Evolutionary conservation across 129 eudicot species (phyloP).

Genomic region (Chrysanthemum lavandulifolium): DNA sequence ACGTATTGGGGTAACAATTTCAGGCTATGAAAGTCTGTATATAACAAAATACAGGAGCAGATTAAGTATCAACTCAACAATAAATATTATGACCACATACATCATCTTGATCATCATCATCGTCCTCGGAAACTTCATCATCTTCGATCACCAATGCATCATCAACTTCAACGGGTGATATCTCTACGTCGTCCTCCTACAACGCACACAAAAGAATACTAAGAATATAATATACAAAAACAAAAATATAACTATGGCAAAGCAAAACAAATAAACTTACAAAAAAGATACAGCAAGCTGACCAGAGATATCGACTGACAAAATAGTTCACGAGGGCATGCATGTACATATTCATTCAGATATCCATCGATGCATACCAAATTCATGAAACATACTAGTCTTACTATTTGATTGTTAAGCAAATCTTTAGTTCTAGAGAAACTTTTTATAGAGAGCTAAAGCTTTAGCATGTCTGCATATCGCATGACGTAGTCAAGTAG

Average conservation of each 20-base stretch:
- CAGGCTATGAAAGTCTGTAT: not conserved
- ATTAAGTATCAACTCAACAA: not conserved
- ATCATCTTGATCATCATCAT: constrained; percentile 73
- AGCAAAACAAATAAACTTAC: not conserved
- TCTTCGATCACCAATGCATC: constrained; percentile 88
- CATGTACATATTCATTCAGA: too few relatives aligned
- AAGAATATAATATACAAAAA: not conserved
- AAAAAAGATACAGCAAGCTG: not conserved
- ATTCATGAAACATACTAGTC: too few relatives aligned
- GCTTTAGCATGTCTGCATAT: too few relatives aligned
- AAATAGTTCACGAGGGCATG: too few relatives aligned
- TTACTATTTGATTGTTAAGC: too few relatives aligned
- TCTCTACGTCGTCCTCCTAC: constrained; percentile 83
- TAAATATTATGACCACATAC: constrained; percentile 36
- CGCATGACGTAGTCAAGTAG: too few relatives aligned
- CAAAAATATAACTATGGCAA: not conserved
- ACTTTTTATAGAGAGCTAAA: too few relatives aligned
- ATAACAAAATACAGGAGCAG: not conserved
- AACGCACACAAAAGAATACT: constrained; percentile 3
- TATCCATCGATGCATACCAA: too few relatives aligned
- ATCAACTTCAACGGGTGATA: constrained; percentile 74
- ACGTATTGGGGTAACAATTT: not conserved
- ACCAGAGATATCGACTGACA: too few relatives aligned
- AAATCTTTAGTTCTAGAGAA: too few relatives aligned
- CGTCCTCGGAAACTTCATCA: constrained; percentile 82